Percentiles rank a stretch among this genome's conserved stretches.
phyloP scores from a whole-genome alignment of 306 rosid genomes.

The Cotoneaster glaucophyllus region DNA sequence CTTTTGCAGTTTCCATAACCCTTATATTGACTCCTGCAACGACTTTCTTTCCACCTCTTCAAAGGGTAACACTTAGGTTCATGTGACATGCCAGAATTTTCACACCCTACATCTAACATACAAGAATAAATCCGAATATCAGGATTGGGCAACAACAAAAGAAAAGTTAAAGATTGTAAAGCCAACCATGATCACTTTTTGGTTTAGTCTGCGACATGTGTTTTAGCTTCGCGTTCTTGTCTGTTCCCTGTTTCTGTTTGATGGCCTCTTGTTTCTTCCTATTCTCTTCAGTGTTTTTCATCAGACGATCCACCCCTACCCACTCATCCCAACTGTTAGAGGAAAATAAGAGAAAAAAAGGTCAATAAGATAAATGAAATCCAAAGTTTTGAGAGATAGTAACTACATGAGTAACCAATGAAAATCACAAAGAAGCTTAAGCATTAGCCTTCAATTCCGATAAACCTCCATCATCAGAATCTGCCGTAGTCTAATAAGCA shows the following conservation, averaged over 20 bases:
- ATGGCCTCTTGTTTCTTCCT: constrained; percentile 30
- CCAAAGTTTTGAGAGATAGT: neutral
- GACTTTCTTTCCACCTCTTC: constrained; percentile 2
- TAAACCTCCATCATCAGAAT: neutral
- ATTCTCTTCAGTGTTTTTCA: constrained; percentile 60
- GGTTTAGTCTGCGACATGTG: constrained; percentile 33
- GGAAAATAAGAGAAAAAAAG: neutral
- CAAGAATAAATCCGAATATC: neutral
- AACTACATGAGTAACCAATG: neutral
- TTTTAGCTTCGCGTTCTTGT: constrained; percentile 31
- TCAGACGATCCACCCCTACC: constrained; percentile 55
- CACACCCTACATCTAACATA: neutral
- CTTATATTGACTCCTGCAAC: neutral
- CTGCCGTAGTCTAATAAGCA: neutral
- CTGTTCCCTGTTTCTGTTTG: constrained; percentile 27
- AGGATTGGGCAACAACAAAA: neutral
- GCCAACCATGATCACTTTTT: constrained; percentile 40
- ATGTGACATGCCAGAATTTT: neutral
- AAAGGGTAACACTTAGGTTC: neutral
- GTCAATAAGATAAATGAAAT: neutral
- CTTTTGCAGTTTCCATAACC: neutral
- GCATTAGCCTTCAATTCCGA: neutral
- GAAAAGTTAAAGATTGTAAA: constrained; percentile 15
- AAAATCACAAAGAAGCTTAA: neutral
- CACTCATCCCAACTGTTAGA: constrained; percentile 89